Evolutionary conservation across 768 basidiomycete species (phyloP).

Genomic region (Kwoniella dendrophila): DNA sequence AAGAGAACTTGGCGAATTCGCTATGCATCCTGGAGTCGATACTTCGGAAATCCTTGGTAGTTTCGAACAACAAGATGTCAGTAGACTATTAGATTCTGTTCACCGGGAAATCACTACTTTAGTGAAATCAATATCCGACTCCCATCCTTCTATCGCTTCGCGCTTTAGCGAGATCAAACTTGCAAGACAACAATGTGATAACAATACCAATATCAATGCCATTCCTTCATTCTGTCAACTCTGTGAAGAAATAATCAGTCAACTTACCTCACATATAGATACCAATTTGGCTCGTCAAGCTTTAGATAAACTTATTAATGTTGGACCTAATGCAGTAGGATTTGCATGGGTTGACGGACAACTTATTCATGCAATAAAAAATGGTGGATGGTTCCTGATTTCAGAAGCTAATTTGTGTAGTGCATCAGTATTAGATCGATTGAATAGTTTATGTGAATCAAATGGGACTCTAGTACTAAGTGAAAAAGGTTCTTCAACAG

Average conservation of each 20-base stretch:
- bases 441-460: slow-evolving; percentile 92
- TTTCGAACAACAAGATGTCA: slow-evolving; percentile 82
- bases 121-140: slow-evolving; percentile 6
- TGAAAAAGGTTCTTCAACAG: slow-evolving; percentile 82
- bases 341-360: slow-evolving; percentile 98
- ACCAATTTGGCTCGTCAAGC: slow-evolving; percentile 7
- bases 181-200: slow-evolving; percentile 9
- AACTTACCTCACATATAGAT: slow-evolving; percentile 4
- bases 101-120: slow-evolving; percentile 1
- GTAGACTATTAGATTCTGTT: slow-evolving; percentile 16
- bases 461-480: slow-evolving; percentile 80
- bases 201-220: slow-evolving; percentile 4
- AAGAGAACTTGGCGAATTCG: slow-evolving; percentile 68
- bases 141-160: slow-evolving; percentile 1
- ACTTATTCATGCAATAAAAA: slow-evolving; percentile 78
- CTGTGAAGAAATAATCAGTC: slow-evolving; percentile 6
- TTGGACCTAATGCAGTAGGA: slow-evolving; percentile 47
- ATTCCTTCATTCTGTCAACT: neutral
- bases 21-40: slow-evolving; percentile 83
- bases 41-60: slow-evolving; percentile 91
- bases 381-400: slow-evolving; percentile 85
- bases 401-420: slow-evolving; percentile 94
- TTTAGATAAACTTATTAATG: slow-evolving; percentile 13
- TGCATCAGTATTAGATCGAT: slow-evolving; percentile 90
- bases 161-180: neutral